Base-by-base conservation (phyloP, 495 filamentous ascomycete species). In the Apodospora peruviana region DNA sequence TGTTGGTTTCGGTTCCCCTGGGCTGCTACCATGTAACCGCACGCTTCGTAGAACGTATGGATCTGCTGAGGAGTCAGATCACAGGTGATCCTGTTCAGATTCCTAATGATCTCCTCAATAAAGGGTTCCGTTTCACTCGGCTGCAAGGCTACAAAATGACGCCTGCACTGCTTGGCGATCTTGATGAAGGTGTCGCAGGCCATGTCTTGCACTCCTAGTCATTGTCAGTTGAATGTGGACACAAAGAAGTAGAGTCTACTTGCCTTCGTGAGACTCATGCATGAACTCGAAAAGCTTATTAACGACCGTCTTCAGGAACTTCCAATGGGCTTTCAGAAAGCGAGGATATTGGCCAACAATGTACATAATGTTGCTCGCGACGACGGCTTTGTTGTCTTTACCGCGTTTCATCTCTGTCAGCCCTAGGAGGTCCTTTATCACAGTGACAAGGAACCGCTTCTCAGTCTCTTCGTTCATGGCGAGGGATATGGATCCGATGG, bases 231-330 rank as follows among this genome's bases (percentile, higher is more conserved):
- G 36, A 37, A 5, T 11, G 40, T 9, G 5, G 9, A 34, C 39
- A 21, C 3, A 12, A 25, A 7, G 16, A 21, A 19, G 27, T 4
- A 2, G 18, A 17, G 4, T 39, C 16, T n/a, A 59, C 76, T 59
- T 61, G 82, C 88, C 93, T 79, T 99, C 93, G 62, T 99, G 93
- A 4, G 93, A 97, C 64, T 99, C 93, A 67, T 99, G 93, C 93
- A 99, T 99, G 62, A 99, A 99, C 68, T 99, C 93, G 58, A 99
- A 99, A 11, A 99, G 81, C 72, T 99, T 99, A 72, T 97, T 99
- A 55, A 99, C 93, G 18, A 99, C 93, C 5, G 93, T 99, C 79
- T 99, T 99, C 56, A 99, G 71, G 72, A 99, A 99, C 66, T 98
- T 98, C 93, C 93, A 98, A 65, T 98, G 93, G 0, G 93, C 93